Evolutionary conservation across 495 filamentous ascomycete genomes (phyloP).

Genomic region (Coniosporium apollinis): DNA sequence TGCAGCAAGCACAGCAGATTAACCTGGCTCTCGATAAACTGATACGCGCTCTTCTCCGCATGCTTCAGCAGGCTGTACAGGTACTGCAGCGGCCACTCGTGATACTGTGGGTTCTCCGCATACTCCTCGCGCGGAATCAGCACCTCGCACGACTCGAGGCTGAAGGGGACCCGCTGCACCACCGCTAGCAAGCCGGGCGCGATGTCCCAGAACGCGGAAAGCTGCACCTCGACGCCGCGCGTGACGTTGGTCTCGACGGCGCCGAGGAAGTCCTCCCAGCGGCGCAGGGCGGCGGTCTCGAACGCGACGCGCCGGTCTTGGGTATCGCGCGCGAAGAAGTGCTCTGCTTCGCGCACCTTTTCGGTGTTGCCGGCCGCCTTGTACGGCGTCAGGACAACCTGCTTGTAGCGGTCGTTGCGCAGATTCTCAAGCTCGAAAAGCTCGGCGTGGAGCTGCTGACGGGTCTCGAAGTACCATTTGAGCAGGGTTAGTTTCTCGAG

Average conservation of each 20-base stretch:
- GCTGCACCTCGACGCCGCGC: slow-evolving; percentile 76
- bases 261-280: slow-evolving; percentile 60
- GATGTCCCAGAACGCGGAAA: slow-evolving; percentile 94
- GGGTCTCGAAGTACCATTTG: slow-evolving; percentile 94
- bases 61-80: slow-evolving; percentile 68
- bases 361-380: slow-evolving; percentile 47
- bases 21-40: slow-evolving; percentile 89
- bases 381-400: slow-evolving; percentile 67
- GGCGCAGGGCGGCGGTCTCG: slow-evolving; percentile 46
- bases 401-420: slow-evolving; percentile 71
- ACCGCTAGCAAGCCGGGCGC: slow-evolving; percentile 62
- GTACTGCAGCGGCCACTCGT: slow-evolving; percentile 69
- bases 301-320: slow-evolving; percentile 46
- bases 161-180: slow-evolving; percentile 55
- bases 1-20: slow-evolving; percentile 88
- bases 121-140: slow-evolving; percentile 61
- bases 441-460: slow-evolving; percentile 69
- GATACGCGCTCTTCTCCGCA: slow-evolving; percentile 79
- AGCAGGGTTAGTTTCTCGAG: slow-evolving; percentile 85
- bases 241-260: slow-evolving; percentile 74
- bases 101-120: slow-evolving; percentile 70
- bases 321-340: slow-evolving; percentile 69
- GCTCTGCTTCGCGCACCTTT: slow-evolving; percentile 56
- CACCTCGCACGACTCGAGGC: slow-evolving; percentile 24
- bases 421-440: slow-evolving; percentile 69